These are phyloP conservation scores for Coniochaeta sp. DNA, from an alignment of 2,329 filamentous ascomycete genomes.

Conservation along the genomic window DNA sequence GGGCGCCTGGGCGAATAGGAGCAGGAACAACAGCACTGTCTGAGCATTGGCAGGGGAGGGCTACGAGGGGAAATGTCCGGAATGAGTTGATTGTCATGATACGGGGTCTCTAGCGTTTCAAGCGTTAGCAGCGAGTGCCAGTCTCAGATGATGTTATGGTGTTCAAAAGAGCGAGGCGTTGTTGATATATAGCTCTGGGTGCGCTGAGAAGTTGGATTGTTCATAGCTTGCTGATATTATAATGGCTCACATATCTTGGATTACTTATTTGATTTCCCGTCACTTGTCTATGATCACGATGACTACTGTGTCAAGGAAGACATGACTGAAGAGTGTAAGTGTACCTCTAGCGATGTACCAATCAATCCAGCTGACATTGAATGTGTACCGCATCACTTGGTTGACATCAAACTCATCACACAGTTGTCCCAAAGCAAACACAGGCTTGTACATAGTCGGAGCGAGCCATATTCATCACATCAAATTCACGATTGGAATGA, in stretches of 20 bases:
- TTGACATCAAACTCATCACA: too few relatives aligned
- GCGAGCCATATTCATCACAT: neutral
- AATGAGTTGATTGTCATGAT: neutral
- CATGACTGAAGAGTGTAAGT: too few relatives aligned
- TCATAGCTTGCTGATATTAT: neutral
- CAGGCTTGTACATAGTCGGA: too few relatives aligned
- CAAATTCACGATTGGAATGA: neutral
- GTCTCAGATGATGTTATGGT: neutral
- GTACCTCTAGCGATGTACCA: too few relatives aligned
- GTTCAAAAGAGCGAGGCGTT: neutral
- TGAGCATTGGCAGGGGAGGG: neutral
- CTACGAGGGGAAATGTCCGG: neutral
- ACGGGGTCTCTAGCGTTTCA: neutral
- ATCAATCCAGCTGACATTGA: too few relatives aligned
- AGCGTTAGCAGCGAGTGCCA: neutral
- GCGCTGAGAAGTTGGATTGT: neutral
- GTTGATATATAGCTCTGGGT: neutral
- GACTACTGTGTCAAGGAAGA: too few relatives aligned
- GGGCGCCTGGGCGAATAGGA: neutral
- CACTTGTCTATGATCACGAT: neutral
- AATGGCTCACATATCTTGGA: neutral
- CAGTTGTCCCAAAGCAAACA: too few relatives aligned
- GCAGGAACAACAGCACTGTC: neutral
- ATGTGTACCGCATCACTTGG: too few relatives aligned
- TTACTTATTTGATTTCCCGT: neutral